A percentile compares a stretch with the other conserved stretches of the same genome.
phyloP scores from a whole-genome alignment of 2,329 filamentous ascomycete genomes.

The Teratosphaeria destructans region DNA sequence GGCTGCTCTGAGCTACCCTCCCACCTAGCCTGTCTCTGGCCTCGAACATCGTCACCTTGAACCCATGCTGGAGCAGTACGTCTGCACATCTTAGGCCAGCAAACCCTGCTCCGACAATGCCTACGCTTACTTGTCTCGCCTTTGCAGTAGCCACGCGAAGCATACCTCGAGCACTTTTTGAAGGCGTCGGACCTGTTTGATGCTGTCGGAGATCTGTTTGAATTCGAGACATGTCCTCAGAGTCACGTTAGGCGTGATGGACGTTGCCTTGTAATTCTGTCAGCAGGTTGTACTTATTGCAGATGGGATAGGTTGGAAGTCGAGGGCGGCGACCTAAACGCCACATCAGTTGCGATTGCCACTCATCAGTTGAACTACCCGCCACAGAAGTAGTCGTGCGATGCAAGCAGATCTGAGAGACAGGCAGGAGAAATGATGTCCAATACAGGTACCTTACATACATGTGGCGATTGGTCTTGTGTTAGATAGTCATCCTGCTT shows the following conservation, averaged over 20 bases:
- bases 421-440: neutral
- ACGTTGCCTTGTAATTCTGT: slow-evolving; percentile 1
- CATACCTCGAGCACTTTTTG: slow-evolving; percentile 2
- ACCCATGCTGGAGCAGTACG: slow-evolving; percentile 52
- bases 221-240: slow-evolving; percentile 7
- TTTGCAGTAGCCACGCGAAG: slow-evolving; percentile 4
- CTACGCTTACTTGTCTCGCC: slow-evolving; percentile 30
- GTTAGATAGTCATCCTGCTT: neutral
- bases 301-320: neutral
- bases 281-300: neutral
- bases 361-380: neutral
- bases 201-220: slow-evolving; percentile 1
- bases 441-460: neutral
- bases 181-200: neutral
- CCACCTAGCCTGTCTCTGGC: slow-evolving; percentile 58
- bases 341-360: neutral
- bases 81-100: slow-evolving; percentile 63
- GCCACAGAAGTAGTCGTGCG: neutral
- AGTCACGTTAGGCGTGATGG: slow-evolving; percentile 1
- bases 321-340: neutral
- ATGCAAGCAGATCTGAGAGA: neutral
- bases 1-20: slow-evolving; percentile 38
- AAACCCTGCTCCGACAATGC: slow-evolving; percentile 60
- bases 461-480: neutral
- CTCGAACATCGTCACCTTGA: slow-evolving; percentile 59